These are phyloP conservation scores for Rhodotorula kratochvilovae DNA, from an alignment of 768 basidiomycete genomes.

Conservation along the genomic window DNA sequence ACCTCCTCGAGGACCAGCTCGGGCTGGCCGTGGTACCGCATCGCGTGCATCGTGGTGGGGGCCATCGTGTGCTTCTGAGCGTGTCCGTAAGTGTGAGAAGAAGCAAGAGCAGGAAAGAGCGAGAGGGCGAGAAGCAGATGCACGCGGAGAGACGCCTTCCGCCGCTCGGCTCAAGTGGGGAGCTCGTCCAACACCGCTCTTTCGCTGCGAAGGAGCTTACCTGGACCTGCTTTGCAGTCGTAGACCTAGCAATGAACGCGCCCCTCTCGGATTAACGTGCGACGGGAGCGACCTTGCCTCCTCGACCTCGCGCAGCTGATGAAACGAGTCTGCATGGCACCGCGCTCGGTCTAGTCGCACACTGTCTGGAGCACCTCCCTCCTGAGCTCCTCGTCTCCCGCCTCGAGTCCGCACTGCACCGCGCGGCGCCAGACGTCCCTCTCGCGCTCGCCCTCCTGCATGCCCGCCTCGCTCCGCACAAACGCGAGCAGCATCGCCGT, in stretches of 20 bases:
- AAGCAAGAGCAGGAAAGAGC: no score
- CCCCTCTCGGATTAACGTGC: no score
- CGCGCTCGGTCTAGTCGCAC: background rate
- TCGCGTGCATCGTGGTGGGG: slow-evolving; percentile 50
- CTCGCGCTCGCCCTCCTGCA: slow-evolving; percentile 13
- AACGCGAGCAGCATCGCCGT: slow-evolving; percentile 15
- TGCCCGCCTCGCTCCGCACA: slow-evolving; percentile 4
- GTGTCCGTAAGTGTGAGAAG: background rate
- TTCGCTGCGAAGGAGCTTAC: background rate
- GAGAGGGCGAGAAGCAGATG: no score
- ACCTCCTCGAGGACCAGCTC: slow-evolving; percentile 54
- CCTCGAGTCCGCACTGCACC: slow-evolving; percentile 11
- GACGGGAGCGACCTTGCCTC: no score
- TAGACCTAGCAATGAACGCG: no score
- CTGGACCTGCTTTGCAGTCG: no score
- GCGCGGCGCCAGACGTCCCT: slow-evolving; percentile 5
- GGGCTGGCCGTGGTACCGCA: slow-evolving; percentile 51
- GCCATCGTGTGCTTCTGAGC: background rate
- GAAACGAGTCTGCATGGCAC: background rate
- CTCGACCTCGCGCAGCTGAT: no score
- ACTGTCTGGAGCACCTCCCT: slow-evolving; percentile 3
- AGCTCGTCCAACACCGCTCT: no score
- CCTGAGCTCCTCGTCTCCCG: slow-evolving; percentile 17
- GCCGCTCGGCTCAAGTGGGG: no score
- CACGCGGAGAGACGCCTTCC: no score